Evolutionary conservation across 805 yeast genomes (phyloP), one percentile per base, ranked within the genome.

Genomic region (Candida alai): DNA sequence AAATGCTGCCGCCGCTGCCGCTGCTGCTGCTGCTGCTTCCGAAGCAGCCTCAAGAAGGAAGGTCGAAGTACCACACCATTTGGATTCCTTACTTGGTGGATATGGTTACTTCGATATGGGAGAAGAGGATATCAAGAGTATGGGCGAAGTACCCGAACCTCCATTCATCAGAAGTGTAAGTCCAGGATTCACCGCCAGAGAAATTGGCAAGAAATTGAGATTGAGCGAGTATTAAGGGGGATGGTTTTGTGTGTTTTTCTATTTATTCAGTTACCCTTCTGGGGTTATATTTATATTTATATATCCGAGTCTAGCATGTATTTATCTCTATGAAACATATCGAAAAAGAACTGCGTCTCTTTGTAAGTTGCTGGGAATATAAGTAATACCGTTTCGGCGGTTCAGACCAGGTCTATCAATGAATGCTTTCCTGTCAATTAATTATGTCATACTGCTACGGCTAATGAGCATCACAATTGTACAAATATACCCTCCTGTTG

Each of bases 191-290:
- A 57, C 73, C 10, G 49, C 70, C 22, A 52, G 77, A 34, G 84
- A 80, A 41, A 76, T 80, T 43, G 85, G 83, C 28, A 71, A 78
- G 49, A 80, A 80, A 55, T 56, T 80, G 41, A 57, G 84, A 39
- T 62, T 80, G 30, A 73, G 82, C 2, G 86, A 80, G 50, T 79
- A 78, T 43, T 80, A 55, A 51, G 7, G 19, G n/a, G 12, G 17
- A 6, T 21, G 11, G 27, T 25, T 32, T 8, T 23, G 14, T 18
- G 4, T 38, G 25, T 34, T 32, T 32, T 37, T 30, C 34, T 35
- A 37, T 34, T 41, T 27, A 34, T 36, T 34, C n/a, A 21, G 11
- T 21, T 21, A 21, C n/a, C n/a, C 23, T 9, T 9, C 23, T 21
- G 23, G 23, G 23, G n/a, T 9, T 21, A 9, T 11, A 21, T 9